Percentiles rank a stretch among this genome's conserved stretches.
phyloP scores from a whole-genome alignment of 352 stramenopile genomes.

The Globisporangium cystogenes region DNA sequence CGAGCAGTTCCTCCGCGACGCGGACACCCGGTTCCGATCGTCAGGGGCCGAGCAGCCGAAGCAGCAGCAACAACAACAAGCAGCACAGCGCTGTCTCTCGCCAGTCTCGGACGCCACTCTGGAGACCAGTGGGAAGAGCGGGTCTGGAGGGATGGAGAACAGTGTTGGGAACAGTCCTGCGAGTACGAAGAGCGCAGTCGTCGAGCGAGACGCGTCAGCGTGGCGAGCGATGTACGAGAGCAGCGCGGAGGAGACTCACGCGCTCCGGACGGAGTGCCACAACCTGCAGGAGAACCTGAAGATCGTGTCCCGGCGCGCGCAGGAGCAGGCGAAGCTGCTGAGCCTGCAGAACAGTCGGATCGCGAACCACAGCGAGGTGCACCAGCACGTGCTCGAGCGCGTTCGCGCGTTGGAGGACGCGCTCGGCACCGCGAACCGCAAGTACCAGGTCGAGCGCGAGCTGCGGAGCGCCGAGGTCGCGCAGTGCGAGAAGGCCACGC shows the following conservation, averaged over 20 bases:
- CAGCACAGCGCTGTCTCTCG: background rate
- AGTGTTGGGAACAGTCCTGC: background rate
- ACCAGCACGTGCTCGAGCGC: slow-evolving; percentile 52
- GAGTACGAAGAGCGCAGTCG: background rate
- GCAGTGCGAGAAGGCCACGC: slow-evolving; percentile 50
- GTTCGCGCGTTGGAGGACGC: slow-evolving; percentile 38
- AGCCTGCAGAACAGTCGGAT: slow-evolving; percentile 53
- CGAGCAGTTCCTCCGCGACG: slow-evolving; percentile 16
- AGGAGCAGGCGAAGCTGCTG: slow-evolving; percentile 67
- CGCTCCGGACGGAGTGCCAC: slow-evolving; percentile 21
- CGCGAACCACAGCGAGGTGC: slow-evolving; percentile 39
- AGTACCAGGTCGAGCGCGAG: slow-evolving; percentile 44
- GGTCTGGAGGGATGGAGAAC: background rate
- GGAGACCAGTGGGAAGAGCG: background rate
- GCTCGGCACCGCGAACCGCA: slow-evolving; percentile 28
- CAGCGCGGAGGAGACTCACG: slow-evolving; percentile 16
- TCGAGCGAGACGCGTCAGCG: background rate
- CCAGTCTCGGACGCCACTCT: background rate
- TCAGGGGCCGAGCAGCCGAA: background rate
- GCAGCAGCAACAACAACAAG: background rate
- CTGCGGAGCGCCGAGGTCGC: slow-evolving; percentile 43
- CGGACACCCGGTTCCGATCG: slow-evolving; percentile 5
- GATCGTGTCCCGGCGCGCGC: slow-evolving; percentile 44
- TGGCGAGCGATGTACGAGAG: slow-evolving; percentile 25
- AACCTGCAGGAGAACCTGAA: slow-evolving; percentile 47